These are phyloP conservation scores for Suillus decipiens DNA, from an alignment of 768 basidiomycete genomes.

Conservation along the genomic window DNA sequence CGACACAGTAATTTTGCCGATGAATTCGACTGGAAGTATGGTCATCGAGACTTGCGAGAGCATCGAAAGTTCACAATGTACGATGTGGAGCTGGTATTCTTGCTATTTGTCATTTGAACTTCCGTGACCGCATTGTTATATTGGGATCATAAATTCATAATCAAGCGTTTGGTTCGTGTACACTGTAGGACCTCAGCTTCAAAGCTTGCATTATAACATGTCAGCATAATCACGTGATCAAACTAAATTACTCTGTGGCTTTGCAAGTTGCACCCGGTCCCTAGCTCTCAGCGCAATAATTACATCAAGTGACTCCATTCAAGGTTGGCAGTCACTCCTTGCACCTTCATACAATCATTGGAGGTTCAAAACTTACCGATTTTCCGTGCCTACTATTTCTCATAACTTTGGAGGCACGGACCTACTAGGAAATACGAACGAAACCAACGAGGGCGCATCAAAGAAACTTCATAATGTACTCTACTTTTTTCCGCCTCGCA, in stretches of 20 bases:
- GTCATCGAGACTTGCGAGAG: neutral
- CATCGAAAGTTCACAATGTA: neutral
- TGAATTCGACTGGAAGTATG: neutral
- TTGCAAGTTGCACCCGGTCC: too few relatives aligned
- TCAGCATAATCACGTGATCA: too few relatives aligned
- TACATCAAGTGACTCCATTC: too few relatives aligned
- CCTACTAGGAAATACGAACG: neutral
- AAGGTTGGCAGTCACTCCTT: neutral
- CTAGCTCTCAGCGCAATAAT: too few relatives aligned
- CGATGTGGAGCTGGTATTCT: neutral
- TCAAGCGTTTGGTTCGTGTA: too few relatives aligned
- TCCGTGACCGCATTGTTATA: neutral
- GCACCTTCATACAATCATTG: neutral
- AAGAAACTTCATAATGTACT: neutral
- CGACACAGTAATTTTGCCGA: neutral
- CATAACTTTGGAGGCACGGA: neutral
- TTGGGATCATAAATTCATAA: too few relatives aligned
- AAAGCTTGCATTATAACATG: too few relatives aligned
- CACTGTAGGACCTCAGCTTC: too few relatives aligned
- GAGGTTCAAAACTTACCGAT: neutral
- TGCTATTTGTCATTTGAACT: too few relatives aligned
- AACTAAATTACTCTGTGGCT: too few relatives aligned
- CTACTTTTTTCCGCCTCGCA: conserved; percentile 23
- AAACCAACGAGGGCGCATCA: neutral
- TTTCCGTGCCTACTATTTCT: neutral